A percentile compares a stretch with the other conserved stretches of the same genome.
Conservation (phyloP, 2,329 filamentous ascomycete species). For the Cytospora paraplurivora region DNA sequence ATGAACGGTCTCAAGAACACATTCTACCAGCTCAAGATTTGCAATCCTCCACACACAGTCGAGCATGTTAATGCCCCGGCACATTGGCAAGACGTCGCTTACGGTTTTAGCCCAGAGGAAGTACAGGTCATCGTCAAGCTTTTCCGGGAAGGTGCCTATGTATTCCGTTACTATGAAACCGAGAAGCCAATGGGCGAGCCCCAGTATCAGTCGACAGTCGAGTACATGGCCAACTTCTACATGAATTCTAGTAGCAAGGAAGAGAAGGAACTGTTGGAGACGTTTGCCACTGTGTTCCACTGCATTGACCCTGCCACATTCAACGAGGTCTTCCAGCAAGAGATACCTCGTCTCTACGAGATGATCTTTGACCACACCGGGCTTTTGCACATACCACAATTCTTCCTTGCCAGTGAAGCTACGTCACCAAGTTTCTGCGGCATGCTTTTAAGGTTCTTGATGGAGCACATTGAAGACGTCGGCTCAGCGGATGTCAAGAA, state of each 20-base stretch:
- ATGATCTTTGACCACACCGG: conserved; percentile 98
- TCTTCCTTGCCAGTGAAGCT: conserved; percentile 97
- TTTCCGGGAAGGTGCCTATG: conserved; percentile 92
- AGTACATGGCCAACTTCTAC: conserved; percentile 92
- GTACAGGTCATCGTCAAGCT: conserved; percentile 95
- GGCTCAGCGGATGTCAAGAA: conserved; percentile 90
- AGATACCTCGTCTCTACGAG: conserved; percentile 94
- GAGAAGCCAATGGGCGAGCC: conserved; percentile 75
- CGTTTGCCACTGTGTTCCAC: conserved; percentile 97
- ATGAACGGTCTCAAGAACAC: conserved; percentile 96
- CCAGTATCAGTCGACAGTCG: conserved; percentile 77
- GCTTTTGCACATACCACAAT: conserved; percentile 92
- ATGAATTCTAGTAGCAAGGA: conserved; percentile 93
- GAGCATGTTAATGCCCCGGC: conserved; percentile 77
- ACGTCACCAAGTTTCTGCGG: conserved; percentile 97
- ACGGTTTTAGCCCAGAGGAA: conserved; percentile 95
- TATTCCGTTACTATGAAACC: conserved; percentile 95
- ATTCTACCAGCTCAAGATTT: conserved; percentile 90
- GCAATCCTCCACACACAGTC: conserved; percentile 74
- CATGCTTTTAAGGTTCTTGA: conserved; percentile 95
- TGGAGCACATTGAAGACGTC: conserved; percentile 94
- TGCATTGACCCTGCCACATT: conserved; percentile 98
- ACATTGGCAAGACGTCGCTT: conserved; percentile 95
- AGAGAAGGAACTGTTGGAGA: conserved; percentile 95
- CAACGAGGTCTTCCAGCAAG: conserved; percentile 96